phyloP scores from a whole-genome alignment of 2,329 filamentous ascomycete species.

The Cladophialophora exuberans region DNA sequence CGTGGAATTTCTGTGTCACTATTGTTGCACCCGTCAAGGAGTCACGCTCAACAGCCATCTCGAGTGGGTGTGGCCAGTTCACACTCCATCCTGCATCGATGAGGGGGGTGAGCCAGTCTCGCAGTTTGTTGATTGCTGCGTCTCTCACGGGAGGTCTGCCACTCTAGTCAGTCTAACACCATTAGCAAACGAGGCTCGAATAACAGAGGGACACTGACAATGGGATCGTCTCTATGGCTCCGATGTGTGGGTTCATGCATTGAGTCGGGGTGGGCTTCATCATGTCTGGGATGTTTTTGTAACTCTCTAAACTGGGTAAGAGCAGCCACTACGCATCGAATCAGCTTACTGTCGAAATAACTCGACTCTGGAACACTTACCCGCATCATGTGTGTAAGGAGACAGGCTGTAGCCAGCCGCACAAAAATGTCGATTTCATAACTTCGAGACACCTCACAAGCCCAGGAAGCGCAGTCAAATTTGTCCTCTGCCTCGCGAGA shows the following conservation, averaged over 20 bases:
- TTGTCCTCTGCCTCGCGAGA: constrained; percentile 16
- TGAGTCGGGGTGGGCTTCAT: constrained; percentile 30
- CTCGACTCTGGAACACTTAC: constrained; percentile 25
- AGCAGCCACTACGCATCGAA: constrained; percentile 20
- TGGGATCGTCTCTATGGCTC: constrained; percentile 30
- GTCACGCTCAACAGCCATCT: constrained; percentile 23
- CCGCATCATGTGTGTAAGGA: constrained; percentile 28
- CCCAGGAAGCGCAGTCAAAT: constrained; percentile 28
- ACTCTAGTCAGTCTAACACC: neutral
- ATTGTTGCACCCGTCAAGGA: constrained; percentile 10
- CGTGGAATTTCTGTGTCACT: constrained; percentile 21
- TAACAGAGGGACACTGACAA: constrained; percentile 15
- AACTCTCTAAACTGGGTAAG: constrained; percentile 20
- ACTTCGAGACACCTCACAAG: constrained; percentile 27
- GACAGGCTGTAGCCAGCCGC: constrained; percentile 18
- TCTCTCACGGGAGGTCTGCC: constrained; percentile 22
- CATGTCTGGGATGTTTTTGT: constrained; percentile 27
- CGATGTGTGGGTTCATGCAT: constrained; percentile 28
- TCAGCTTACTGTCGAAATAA: neutral
- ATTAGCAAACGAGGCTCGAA: neutral
- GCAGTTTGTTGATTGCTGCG: constrained; percentile 21
- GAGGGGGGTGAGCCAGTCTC: constrained; percentile 29
- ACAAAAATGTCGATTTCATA: constrained; percentile 26
- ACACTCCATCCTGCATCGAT: constrained; percentile 24
- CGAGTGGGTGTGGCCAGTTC: constrained; percentile 23